Base-by-base conservation (phyloP, 2,329 filamentous ascomycete species). In the Exserohilum turcica region DNA sequence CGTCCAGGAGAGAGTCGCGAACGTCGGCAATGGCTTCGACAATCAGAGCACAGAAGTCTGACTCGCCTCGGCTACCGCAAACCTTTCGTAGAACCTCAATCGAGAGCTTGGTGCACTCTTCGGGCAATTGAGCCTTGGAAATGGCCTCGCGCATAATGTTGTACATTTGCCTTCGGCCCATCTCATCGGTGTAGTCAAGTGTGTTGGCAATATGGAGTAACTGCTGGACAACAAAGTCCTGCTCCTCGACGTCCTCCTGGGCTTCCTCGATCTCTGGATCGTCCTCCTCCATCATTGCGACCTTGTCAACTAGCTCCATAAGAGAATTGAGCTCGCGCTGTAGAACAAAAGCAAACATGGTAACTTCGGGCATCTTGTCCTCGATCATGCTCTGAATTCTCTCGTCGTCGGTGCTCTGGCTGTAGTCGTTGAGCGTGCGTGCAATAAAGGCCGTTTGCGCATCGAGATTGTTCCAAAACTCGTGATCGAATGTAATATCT, bases 141-240 rank as follows among this genome's bases (percentile, higher is more conserved):
- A 99, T 79, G 1, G 89, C 88, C 71, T 96, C 91, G 49, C 94
- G 85, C 54, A 97, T 84, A 29, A 97, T 82, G 15, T 90, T 86
- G 72, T 96, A 97, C 92, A 99, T 97, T 78, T 96, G 96, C 53
- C 93, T 84, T 60, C 94, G 86, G 43, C 94, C 94, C 58, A 96
- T 90, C 74, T 97, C 94, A 70, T 99, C 94, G n/a, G 91, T 92
- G 75, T 97, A 99, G 75, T 99, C 94, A 44, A 97, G 84, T 1
- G 91, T 95, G 54, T 92, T 82, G 5, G 91, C 90, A 68, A 99
- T 96, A 65, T 97, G 89, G 31, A 99, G 85, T 52, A 99, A 81
- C 71, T 99, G 95, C 72, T 97, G 92, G 33, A 97, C 90, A 57
- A 97, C 90, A 65, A 99, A 99, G 74, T 97, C 93, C 64, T 92